Conservation (phyloP, 140 eudicot species). For the Eryngium alpinum region DNA sequence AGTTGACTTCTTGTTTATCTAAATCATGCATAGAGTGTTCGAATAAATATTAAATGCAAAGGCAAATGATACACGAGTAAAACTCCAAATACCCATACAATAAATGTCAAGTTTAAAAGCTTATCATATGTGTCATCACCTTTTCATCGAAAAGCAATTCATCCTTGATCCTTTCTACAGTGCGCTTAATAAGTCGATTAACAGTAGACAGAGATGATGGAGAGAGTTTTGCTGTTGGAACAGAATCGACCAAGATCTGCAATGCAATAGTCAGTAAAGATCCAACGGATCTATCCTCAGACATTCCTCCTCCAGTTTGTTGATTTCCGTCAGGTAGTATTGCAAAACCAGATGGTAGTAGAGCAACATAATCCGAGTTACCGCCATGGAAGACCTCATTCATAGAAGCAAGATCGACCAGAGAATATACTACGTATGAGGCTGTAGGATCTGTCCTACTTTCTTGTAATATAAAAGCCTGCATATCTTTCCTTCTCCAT, state of each 20-base stretch:
- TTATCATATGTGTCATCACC: constrained; percentile 25
- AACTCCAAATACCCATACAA: neutral
- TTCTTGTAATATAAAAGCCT: constrained; percentile 72
- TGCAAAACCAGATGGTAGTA: constrained; percentile 90
- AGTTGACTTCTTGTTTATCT: too few relatives aligned
- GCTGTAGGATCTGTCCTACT: constrained; percentile 76
- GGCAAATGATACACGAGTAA: too few relatives aligned
- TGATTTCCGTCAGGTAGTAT: constrained; percentile 85
- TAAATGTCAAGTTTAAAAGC: neutral
- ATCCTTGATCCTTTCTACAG: constrained; percentile 72
- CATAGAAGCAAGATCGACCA: constrained; percentile 77
- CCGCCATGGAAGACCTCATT: constrained; percentile 76
- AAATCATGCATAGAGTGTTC: too few relatives aligned
- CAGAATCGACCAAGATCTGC: constrained; percentile 66
- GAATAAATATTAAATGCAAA: too few relatives aligned
- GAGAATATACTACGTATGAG: constrained; percentile 87
- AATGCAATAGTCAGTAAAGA: constrained; percentile 20
- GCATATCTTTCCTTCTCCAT: constrained; percentile 17
- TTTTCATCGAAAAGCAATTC: constrained; percentile 43
- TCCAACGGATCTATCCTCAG: constrained; percentile 57
- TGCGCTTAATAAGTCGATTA: constrained; percentile 74
- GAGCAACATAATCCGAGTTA: constrained; percentile 87
- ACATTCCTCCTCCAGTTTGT: constrained; percentile 26
- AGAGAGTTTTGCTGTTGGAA: constrained; percentile 84
- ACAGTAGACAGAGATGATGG: constrained; percentile 82